Evolutionary conservation across 192 early-diverging fungal genomes (phyloP).

Genomic region (Backusella mclennaniae): DNA sequence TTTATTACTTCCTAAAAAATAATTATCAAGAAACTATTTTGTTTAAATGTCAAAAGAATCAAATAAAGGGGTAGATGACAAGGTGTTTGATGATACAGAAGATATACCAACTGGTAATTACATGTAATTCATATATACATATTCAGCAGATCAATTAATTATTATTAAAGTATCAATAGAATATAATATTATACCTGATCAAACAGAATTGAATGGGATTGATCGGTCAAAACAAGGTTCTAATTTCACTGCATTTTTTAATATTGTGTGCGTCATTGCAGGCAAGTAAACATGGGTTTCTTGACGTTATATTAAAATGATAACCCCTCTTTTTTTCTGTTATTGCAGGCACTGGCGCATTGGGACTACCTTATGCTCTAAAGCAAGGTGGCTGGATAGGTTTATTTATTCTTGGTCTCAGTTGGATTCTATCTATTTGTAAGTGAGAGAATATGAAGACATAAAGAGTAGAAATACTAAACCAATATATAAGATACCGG

Average conservation of each 20-base stretch:
- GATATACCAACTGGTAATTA: not conserved
- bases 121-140: not conserved
- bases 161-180: not conserved
- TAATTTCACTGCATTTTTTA: conserved; percentile 41
- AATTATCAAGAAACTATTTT: not conserved
- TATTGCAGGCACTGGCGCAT: conserved; percentile 75
- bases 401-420: conserved; percentile 37
- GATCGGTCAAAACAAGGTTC: conserved; percentile 13
- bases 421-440: conserved; percentile 45
- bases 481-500: conserved; percentile 50
- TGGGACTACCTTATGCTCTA: conserved; percentile 82
- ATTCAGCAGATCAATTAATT: not conserved
- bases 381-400: conserved; percentile 76
- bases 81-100: not conserved
- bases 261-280: conserved; percentile 66
- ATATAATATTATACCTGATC: not conserved
- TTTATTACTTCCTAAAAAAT: not conserved
- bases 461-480: not conserved
- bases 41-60: not conserved
- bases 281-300: conserved; percentile 40
- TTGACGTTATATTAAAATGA: not conserved
- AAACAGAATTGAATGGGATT: not conserved
- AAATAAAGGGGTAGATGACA: not conserved
- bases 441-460: not conserved
- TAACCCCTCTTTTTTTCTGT: conserved; percentile 45